Conservation (phyloP, 495 filamentous ascomycete genomes). For the Xylaria acuta region DNA sequence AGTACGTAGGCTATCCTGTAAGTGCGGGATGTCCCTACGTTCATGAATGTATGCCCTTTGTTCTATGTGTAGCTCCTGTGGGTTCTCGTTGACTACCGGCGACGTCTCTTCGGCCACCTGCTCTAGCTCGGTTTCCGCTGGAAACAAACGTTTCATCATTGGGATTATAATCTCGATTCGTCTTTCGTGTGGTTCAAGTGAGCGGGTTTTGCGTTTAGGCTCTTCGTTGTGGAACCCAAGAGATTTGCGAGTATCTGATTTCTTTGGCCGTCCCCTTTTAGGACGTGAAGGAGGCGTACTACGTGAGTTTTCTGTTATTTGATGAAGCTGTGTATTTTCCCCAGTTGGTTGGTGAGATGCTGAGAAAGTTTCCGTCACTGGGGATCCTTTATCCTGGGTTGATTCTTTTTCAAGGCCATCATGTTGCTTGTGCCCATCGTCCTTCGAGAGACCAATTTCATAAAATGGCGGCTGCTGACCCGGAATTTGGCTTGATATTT, state of each 20-base stretch:
- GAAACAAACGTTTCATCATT: conserved; percentile 6
- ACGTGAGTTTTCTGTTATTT: neutral
- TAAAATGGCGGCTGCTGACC: neutral
- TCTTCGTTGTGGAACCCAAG: neutral
- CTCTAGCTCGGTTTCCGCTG: neutral
- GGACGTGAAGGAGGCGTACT: neutral
- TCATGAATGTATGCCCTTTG: neutral
- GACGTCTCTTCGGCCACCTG: neutral
- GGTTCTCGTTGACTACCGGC: neutral
- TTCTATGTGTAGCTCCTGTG: neutral
- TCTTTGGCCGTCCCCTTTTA: conserved; percentile 16
- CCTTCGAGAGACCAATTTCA: neutral
- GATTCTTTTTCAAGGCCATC: neutral
- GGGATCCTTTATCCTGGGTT: neutral
- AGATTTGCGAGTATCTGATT: neutral
- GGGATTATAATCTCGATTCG: conserved; percentile 26
- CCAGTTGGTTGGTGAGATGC: neutral
- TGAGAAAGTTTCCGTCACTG: neutral
- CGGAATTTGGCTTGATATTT: neutral
- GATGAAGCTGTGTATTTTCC: neutral
- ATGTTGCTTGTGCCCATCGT: neutral
- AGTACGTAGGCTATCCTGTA: neutral
- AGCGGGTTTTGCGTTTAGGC: neutral
- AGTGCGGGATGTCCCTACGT: neutral
- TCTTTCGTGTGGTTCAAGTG: conserved; percentile 11